phyloP scores from a whole-genome alignment of 345 rosid species.

The Sisymbrium irio region DNA sequence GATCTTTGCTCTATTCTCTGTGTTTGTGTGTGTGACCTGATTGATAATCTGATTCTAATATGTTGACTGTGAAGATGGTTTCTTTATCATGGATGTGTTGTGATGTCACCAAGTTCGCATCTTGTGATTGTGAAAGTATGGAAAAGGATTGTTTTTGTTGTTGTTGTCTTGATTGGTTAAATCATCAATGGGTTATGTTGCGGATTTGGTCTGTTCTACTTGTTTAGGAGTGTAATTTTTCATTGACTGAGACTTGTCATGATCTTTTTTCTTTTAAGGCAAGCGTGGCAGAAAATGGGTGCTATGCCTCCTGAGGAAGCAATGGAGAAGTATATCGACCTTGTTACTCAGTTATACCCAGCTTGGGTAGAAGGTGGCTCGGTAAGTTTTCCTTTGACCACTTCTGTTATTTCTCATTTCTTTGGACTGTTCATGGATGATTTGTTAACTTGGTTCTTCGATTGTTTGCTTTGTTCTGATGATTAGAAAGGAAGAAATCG shows the following conservation, averaged over 20 bases:
- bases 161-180: not conserved
- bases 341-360: slow-evolving; percentile 81
- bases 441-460: slow-evolving; percentile 7
- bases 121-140: not conserved
- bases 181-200: not conserved
- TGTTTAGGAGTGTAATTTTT: not conserved
- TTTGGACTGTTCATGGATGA: not conserved
- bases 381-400: slow-evolving; percentile 29
- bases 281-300: slow-evolving; percentile 94
- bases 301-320: slow-evolving; percentile 96
- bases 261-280: slow-evolving; percentile 43
- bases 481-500: slow-evolving; percentile 49
- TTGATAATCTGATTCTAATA: not conserved
- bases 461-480: not conserved
- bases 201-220: not conserved
- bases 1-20: not conserved
- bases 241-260: not conserved
- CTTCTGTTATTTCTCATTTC: not conserved
- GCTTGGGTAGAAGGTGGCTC: slow-evolving; percentile 66
- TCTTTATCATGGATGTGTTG: not conserved
- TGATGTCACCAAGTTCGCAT: not conserved
- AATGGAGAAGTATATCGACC: slow-evolving; percentile 83
- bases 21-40: not conserved
- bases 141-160: not conserved
- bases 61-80: not conserved